Evolutionary conservation across 306 rosid genomes (phyloP).

Genomic region (Cucumis melo): DNA sequence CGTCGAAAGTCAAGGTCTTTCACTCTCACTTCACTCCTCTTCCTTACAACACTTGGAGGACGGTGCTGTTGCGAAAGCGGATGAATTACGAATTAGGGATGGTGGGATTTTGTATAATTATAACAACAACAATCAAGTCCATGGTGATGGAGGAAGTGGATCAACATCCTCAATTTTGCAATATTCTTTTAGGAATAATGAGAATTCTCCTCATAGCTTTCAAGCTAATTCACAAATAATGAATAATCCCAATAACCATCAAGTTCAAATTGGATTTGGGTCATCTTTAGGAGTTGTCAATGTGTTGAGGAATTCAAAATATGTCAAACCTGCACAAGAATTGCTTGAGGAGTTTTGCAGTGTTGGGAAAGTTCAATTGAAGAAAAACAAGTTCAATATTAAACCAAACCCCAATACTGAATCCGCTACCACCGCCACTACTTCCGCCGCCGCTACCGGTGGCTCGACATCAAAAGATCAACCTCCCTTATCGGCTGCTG

Average conservation of each 20-base stretch:
- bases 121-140: background rate
- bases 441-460: background rate
- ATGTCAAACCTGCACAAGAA: constrained; percentile 9
- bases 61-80: background rate
- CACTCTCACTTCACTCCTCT: constrained; percentile 11
- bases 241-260: background rate
- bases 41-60: constrained; percentile 13
- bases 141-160: background rate
- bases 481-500: constrained; percentile 11
- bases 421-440: background rate
- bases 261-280: constrained; percentile 11
- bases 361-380: constrained; percentile 10
- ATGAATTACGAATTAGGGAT: constrained; percentile 5
- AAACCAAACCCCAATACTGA: background rate
- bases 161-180: background rate
- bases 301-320: constrained; percentile 10
- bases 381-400: background rate
- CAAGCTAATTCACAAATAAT: background rate
- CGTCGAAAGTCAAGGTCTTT: constrained; percentile 3
- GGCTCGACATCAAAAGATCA: constrained; percentile 3
- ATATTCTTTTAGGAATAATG: constrained; percentile 4
- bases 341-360: constrained; percentile 11
- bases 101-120: background rate
- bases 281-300: constrained; percentile 6
- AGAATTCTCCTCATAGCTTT: background rate